Evolutionary conservation across 495 filamentous ascomycete genomes (phyloP).

Genomic region (Immersiella caudata): DNA sequence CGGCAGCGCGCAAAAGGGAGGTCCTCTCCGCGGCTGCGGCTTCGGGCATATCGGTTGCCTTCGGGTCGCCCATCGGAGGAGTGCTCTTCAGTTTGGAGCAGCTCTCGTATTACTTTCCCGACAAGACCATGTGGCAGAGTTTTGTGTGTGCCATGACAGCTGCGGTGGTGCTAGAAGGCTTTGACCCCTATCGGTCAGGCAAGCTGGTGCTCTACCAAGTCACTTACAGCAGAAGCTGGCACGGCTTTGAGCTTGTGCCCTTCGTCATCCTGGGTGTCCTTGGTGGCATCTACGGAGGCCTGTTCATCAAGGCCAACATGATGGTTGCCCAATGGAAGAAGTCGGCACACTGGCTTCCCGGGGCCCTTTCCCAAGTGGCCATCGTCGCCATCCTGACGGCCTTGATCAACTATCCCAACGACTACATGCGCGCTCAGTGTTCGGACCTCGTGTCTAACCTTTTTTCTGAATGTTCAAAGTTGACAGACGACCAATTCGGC

Average conservation of each 20-base stretch:
- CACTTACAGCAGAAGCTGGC: conserved; percentile 89
- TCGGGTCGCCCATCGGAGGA: conserved; percentile 93
- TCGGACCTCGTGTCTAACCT: conserved; percentile 90
- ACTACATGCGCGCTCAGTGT: conserved; percentile 90
- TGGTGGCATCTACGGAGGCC: conserved; percentile 88
- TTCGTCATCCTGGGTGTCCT: conserved; percentile 86
- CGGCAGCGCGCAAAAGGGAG: conserved; percentile 84
- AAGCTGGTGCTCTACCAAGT: conserved; percentile 98
- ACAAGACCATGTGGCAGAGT: conserved; percentile 99
- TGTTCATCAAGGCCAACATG: conserved; percentile 96
- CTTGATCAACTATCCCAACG: conserved; percentile 89
- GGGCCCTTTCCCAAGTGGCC: conserved; percentile 76
- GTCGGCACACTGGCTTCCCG: conserved; percentile 57
- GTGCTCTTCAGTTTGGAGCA: conserved; percentile 95
- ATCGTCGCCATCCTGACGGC: conserved; percentile 77
- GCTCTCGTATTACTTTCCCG: conserved; percentile 96
- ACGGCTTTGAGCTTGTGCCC: conserved; percentile 90
- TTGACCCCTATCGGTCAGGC: conserved; percentile 93
- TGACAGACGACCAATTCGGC: conserved; percentile 78
- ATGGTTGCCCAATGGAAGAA: conserved; percentile 80
- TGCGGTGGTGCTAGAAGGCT: conserved; percentile 85
- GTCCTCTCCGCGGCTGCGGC: conserved; percentile 93
- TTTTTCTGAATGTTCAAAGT: conserved; percentile 83
- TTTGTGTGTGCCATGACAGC: conserved; percentile 99
- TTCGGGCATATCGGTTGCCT: conserved; percentile 94